A percentile compares a stretch with the other conserved stretches of the same genome.
Evolutionary conservation across 176 grass and related monocot genomes (phyloP).

Genomic region (Paspalum notatum): DNA sequence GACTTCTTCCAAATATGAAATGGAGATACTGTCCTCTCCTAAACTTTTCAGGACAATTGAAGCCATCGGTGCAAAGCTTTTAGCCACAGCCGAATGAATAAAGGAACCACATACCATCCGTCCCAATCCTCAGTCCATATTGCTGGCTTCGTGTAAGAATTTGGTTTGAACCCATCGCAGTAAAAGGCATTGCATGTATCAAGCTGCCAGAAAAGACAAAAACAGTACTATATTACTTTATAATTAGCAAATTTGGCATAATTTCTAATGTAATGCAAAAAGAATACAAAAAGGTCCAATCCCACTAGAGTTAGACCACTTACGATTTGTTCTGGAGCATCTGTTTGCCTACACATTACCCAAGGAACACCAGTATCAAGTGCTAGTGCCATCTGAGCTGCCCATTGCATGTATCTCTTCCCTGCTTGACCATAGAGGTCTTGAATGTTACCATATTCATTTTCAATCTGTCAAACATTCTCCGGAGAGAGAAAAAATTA

Average conservation of each 20-base stretch:
- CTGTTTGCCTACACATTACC: conserved; percentile 93
- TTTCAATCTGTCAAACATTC: conserved; percentile 83
- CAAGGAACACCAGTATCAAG: conserved; percentile 87
- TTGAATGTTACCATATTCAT: conserved; percentile 98
- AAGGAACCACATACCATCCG: conserved; percentile 71
- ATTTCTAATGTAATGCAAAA: neutral
- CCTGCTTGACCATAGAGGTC: conserved; percentile 72
- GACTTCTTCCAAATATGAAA: too few species aligned
- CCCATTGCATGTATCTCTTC: conserved; percentile 89
- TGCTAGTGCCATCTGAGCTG: conserved; percentile 80
- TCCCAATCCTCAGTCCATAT: conserved; percentile 98
- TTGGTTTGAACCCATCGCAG: conserved; percentile 90
- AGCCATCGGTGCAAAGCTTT: neutral
- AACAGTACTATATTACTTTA: conserved; percentile 17
- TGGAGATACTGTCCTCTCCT: neutral
- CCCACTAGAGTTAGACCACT: conserved; percentile 35
- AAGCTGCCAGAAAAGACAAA: conserved; percentile 57
- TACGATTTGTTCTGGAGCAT: conserved; percentile 92
- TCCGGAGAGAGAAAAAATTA: conserved; percentile 15
- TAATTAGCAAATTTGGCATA: conserved; percentile 2
- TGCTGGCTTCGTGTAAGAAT: conserved; percentile 72
- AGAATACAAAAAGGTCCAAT: conserved; percentile 32
- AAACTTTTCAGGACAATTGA: neutral
- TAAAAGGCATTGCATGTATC: conserved; percentile 96
- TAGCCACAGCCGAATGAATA: neutral